Evolutionary conservation across 2,329 filamentous ascomycete genomes (phyloP), one percentile per base, ranked within the genome.

Genomic region (Zasmidium citrigriseum): DNA sequence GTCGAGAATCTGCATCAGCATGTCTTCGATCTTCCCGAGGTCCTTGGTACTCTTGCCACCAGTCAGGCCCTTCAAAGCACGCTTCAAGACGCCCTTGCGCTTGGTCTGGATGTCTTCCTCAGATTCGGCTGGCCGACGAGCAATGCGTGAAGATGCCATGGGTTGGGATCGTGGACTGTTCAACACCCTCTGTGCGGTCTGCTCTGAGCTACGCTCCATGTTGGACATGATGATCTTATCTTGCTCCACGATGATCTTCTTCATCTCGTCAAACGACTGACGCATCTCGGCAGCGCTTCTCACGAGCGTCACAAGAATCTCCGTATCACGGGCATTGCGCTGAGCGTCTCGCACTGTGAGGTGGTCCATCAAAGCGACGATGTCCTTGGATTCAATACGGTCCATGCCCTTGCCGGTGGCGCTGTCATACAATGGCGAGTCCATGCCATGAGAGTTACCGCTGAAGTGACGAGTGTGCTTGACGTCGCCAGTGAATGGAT

Each of bases 291-390:
- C 89, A 3, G 95, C 93, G 55, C 92, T 93, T 59, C 93, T 89
- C 61, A 99, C 95, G 27, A 99, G 85, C 0, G 95, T 93, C 48
- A 97, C 91, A 18, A 99, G 81, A 55, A 99, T 97, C 75, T 99
- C 95, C 0, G 95, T 98, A 69, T 99, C 95, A 46, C 95, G 86
- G 47, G 95, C 95, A 75, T 95, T 98, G 59, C 95, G 88, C 77
- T 98, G 93, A 44, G 93, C 95, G 77, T 99, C 95, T 34, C 95
- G 89, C 63, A 98, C 95, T 73, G 96, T 98, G 62, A 99, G 87
- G 75, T 99, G 95, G 72, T 99, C 93, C 95, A 99, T 99, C 60
- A 99, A 80, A 22, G 93, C 91, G 63, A 99, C 89, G 68, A 99
- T 96, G 70, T 99, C 95, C 77, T 96, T 95, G 47, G 92, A 96